These are phyloP conservation scores for Russula sp. DNA, from an alignment of 768 basidiomycete species.

Conservation along the genomic window DNA sequence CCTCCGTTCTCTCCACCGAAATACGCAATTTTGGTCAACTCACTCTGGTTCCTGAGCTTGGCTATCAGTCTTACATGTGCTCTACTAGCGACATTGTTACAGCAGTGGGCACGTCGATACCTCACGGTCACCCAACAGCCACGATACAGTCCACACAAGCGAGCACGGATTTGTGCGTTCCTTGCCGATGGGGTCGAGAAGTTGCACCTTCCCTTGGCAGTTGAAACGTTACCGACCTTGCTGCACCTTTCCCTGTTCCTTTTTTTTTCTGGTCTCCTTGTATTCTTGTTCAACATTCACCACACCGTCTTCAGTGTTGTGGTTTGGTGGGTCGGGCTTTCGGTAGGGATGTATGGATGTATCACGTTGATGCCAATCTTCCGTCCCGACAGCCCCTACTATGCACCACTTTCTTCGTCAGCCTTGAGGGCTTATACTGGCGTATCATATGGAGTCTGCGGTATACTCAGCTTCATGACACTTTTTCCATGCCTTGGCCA, in stretches of 20 bases:
- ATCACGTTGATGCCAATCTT: slow-evolving; percentile 5
- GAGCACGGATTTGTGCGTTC: slow-evolving; percentile 4
- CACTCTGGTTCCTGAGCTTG: slow-evolving; percentile 11
- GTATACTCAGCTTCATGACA: not conserved
- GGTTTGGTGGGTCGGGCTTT: not conserved
- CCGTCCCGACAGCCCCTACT: not conserved
- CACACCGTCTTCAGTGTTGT: slow-evolving; percentile 1
- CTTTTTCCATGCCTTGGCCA: no score
- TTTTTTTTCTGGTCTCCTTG: slow-evolving; percentile 13
- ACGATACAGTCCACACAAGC: not conserved
- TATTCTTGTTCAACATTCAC: slow-evolving; percentile 9
- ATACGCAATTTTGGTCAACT: slow-evolving; percentile 5
- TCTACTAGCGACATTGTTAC: slow-evolving; percentile 4
- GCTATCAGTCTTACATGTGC: slow-evolving; percentile 7
- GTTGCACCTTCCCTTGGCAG: not conserved
- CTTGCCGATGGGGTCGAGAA: not conserved
- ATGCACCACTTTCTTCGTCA: not conserved
- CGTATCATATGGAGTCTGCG: not conserved
- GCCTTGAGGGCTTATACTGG: not conserved
- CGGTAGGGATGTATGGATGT: not conserved
- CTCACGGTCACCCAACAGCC: not conserved
- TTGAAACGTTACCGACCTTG: slow-evolving; percentile 7
- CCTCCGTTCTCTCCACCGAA: not conserved
- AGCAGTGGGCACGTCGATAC: slow-evolving; percentile 8
- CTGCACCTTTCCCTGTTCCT: slow-evolving; percentile 18